Evolutionary conservation across 75 land plant species (phyloP), one percentile per base, ranked within the genome.

Genomic region (Chamaecyparis obtusa): DNA sequence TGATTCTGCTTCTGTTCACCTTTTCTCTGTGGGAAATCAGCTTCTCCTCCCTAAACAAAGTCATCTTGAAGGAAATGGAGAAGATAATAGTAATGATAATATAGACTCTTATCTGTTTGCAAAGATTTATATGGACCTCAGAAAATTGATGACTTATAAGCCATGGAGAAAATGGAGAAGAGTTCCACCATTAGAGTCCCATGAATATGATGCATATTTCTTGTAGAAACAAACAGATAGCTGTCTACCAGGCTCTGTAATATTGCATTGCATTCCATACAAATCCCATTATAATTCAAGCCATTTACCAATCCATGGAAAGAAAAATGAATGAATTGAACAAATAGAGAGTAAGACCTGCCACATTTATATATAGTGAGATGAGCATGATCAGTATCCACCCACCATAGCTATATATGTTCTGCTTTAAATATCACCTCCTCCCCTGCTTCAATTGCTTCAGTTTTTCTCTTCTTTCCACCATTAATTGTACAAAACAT

Each of bases 171-270:
- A 57, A 16, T 39, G 9, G 87, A 56, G 44, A 41, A 41, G 5
- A 67, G 83, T 9, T 19, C 94, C 94, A 92, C 94, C 91, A 92
- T 91, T 49, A 93, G 92, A 39, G 92, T 89, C 27, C 87, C 86
- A 90, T 90, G 94, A 1, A 86, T 87, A 48, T 48, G 84, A 48
- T 83, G 84, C n/a, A 64, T 27, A 64, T 24, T 64, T 64, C 69
- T 64, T 64, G 69, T 27, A 24, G 27, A 64, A 64, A 27, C n/a
- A 64, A 27, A 64, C 69, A 24, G n/a, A 64, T 64, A 64, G 8
- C n/a, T 2, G 1, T 64, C 69, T 24, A 24, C 21, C 69, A 64
- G 30, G 69, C 69, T 64, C 69, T 64, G 30, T 7, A 64, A 27
- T 6, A 64, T 64, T 27, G 4, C 30, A 64, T 8, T 7, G 9